phyloP scores from a whole-genome alignment of 2,329 filamentous ascomycete species.

The Botrytis byssoidea region DNA sequence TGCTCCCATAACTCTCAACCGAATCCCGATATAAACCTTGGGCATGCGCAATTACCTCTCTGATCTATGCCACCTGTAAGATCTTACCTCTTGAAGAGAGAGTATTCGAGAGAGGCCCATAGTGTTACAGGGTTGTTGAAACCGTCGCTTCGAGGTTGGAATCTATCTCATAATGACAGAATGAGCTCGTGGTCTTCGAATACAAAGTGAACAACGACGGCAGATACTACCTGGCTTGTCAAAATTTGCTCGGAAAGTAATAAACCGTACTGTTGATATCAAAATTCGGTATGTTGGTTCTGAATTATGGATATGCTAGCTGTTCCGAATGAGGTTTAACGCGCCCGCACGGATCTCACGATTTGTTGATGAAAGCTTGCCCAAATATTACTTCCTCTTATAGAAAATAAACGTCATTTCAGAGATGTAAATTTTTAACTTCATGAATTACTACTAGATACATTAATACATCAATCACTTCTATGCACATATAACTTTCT shows the following conservation, averaged over 20 bases:
- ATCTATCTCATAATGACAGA: not conserved
- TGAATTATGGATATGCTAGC: not conserved
- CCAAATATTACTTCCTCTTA: not conserved
- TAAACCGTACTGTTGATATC: not conserved
- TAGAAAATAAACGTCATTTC: constrained; percentile 21
- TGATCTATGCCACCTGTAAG: not conserved
- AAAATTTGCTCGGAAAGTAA: not conserved
- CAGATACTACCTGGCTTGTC: not conserved
- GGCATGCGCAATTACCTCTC: not conserved
- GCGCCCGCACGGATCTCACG: not conserved
- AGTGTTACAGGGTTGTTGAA: not conserved
- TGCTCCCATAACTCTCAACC: not conserved
- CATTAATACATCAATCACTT: not conserved
- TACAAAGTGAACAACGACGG: not conserved
- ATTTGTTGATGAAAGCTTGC: constrained; percentile 13
- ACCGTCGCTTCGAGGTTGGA: not conserved
- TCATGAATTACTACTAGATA: not conserved
- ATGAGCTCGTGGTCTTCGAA: not conserved
- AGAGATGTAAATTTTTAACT: constrained; percentile 7
- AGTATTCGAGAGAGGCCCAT: not conserved
- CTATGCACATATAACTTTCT: not conserved
- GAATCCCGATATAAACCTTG: not conserved
- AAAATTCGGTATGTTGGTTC: not conserved
- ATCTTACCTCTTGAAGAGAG: not conserved
- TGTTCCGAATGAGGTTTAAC: not conserved